Percentiles rank a stretch among this genome's conserved stretches.
These are phyloP conservation scores for Kalmusia sp. DNA, from an alignment of 2,329 filamentous ascomycete species.

Conservation along the genomic window DNA sequence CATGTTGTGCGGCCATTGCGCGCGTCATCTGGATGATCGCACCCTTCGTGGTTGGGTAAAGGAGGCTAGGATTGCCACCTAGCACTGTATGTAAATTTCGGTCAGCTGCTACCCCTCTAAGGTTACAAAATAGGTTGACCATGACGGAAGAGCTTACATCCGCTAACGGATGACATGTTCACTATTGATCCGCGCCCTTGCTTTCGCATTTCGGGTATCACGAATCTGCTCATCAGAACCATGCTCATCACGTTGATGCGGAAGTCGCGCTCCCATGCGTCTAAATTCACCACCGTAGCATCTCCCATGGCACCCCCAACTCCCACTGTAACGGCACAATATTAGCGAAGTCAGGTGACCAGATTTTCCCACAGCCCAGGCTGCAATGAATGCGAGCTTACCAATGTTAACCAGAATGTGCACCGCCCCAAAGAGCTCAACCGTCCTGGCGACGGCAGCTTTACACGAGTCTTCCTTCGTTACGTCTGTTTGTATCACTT, in stretches of 20 bases:
- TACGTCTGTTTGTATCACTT: slow-evolving; percentile 69
- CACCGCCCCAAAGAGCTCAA: slow-evolving; percentile 68
- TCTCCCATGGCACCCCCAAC: slow-evolving; percentile 63
- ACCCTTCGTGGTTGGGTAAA: slow-evolving; percentile 78
- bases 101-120: neutral
- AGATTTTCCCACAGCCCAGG: neutral
- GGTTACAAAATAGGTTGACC: neutral
- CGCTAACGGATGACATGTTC: slow-evolving; percentile 82
- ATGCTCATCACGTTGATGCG: slow-evolving; percentile 79
- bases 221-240: slow-evolving; percentile 78
- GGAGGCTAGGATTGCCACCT: slow-evolving; percentile 72
- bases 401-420: slow-evolving; percentile 76
- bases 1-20: slow-evolving; percentile 73
- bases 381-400: neutral
- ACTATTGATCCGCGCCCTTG: slow-evolving; percentile 72
- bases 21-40: slow-evolving; percentile 79
- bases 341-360: neutral
- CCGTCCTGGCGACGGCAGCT: slow-evolving; percentile 67
- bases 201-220: slow-evolving; percentile 71
- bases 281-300: slow-evolving; percentile 60
- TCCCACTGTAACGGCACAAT: slow-evolving; percentile 46
- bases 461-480: slow-evolving; percentile 70
- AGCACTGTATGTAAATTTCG: slow-evolving; percentile 53
- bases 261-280: slow-evolving; percentile 63
- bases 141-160: too few relatives aligned